Conservation (phyloP, 768 basidiomycete species). For the Cantharellus anzutake region DNA sequence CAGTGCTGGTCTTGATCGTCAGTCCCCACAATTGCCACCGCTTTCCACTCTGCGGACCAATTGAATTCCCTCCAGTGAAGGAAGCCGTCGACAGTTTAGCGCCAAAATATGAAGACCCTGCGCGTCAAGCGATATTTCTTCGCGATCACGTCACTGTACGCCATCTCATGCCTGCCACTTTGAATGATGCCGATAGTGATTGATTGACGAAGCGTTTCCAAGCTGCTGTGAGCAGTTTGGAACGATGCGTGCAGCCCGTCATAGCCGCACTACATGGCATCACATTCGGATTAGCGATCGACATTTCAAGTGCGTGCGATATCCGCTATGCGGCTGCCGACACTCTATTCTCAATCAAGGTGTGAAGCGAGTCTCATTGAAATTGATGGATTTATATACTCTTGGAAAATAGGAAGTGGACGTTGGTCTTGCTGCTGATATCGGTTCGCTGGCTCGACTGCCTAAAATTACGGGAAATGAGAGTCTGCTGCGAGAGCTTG, state of each 20-base stretch:
- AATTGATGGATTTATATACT: not conserved
- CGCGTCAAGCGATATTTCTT: constrained; percentile 31
- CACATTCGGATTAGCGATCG: constrained; percentile 58
- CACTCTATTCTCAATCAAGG: constrained; percentile 54
- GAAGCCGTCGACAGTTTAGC: too few species aligned
- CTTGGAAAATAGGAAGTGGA: constrained; percentile 48
- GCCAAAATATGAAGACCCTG: constrained; percentile 23
- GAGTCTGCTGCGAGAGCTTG: constrained; percentile 53
- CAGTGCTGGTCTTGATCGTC: constrained; percentile 71
- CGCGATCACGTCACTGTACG: constrained; percentile 26
- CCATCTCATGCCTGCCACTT: constrained; percentile 10
- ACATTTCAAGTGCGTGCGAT: constrained; percentile 60
- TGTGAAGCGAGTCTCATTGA: constrained; percentile 13
- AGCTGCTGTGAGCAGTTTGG: constrained; percentile 43
- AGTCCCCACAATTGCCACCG: constrained; percentile 8
- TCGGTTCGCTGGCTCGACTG: constrained; percentile 67
- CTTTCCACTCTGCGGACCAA: not conserved
- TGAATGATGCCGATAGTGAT: not conserved
- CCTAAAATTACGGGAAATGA: constrained; percentile 62
- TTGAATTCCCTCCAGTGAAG: not conserved
- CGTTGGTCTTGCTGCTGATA: constrained; percentile 71
- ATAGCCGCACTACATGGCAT: constrained; percentile 66
- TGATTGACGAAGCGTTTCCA: constrained; percentile 34
- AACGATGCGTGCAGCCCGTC: constrained; percentile 56
- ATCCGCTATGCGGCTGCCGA: constrained; percentile 53